Conservation (phyloP, 441 rosid species). For the Macaranga tanarius region DNA sequence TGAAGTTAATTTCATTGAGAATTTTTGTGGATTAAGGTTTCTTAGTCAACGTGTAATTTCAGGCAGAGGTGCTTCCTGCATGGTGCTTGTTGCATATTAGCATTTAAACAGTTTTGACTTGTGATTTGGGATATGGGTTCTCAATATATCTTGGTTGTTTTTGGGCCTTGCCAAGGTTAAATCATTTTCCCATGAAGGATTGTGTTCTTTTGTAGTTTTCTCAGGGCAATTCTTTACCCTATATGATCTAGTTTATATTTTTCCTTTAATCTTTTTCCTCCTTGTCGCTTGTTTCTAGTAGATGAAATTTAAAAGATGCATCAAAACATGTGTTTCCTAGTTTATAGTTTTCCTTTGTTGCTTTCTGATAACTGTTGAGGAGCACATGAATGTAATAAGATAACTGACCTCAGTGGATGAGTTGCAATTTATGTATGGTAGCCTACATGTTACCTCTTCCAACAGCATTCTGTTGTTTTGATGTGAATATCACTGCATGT, state of each 20-base stretch:
- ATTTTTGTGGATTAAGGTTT: too few species aligned
- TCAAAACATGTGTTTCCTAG: not conserved
- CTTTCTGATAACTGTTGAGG: not conserved
- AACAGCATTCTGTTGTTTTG: too few species aligned
- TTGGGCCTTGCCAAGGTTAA: not conserved
- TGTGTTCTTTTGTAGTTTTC: too few species aligned
- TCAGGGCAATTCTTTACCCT: too few species aligned
- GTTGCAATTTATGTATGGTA: too few species aligned
- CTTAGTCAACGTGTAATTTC: too few species aligned
- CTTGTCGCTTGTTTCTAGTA: not conserved
- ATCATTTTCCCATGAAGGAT: not conserved
- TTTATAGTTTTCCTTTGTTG: not conserved
- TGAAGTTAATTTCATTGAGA: not conserved
- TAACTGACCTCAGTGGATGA: too few species aligned
- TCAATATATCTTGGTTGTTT: not conserved
- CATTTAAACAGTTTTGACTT: not conserved
- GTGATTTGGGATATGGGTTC: too few species aligned
- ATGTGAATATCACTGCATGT: not conserved
- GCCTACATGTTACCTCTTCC: too few species aligned
- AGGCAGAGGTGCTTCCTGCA: not conserved
- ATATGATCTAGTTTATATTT: not conserved
- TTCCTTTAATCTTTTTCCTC: not conserved
- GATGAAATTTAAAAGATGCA: not conserved
- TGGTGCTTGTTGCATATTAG: not conserved
- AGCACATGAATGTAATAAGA: not conserved